Evolutionary conservation across 495 filamentous ascomycete species (phyloP), one percentile per base, ranked within the genome.

Genomic region (Astrocystis sublimbata): DNA sequence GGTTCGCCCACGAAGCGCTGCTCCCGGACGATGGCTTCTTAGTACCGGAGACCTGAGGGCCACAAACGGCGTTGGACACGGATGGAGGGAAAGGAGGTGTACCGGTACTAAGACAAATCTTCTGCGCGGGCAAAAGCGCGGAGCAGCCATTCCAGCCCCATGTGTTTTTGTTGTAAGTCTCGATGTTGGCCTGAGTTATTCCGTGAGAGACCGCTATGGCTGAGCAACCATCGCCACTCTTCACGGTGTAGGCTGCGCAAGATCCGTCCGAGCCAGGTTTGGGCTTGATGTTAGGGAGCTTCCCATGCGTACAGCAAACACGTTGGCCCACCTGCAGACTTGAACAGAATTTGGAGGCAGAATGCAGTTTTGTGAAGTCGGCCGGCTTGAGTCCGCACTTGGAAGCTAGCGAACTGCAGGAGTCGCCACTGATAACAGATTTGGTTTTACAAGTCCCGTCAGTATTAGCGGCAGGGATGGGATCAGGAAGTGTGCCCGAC

Each of bases 81-180:
- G 2, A 23, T 3, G 75, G 65, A 1, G 83, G 83, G 68, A 85
- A 64, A 0, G 81, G 80, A 3, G 83, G 68, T 0, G 41, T 26
- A 5, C 83, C 83, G 2, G 64, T 59, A 64, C 81, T 83, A 2
- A 86, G 41, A 62, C 83, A 85, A 17, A 86, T 83, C 10, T 51
- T 50, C 8, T 58, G 45, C 4, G 58, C 64, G 0, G 30, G 23
- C 42, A 63, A 42, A 1, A 85, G 60, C 9, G 43, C 31, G 6
- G 60, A 54, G 65, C 83, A 86, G 38, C 78, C 79, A 17, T 49
- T 65, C 79, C 80, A 85, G 35, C 73, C 81, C 80, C 81, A 85
- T 10, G 78, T 82, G 1, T 75, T 61, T 23, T 72, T 72, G 69
- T 84, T 84, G 54, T 61, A 78, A 0, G 24, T 40, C 6, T 77